Percentiles rank a stretch among this genome's conserved stretches.
Evolutionary conservation across 371 early-diverging fungal species (phyloP).

Genomic region (Rhizopus delemar): DNA sequence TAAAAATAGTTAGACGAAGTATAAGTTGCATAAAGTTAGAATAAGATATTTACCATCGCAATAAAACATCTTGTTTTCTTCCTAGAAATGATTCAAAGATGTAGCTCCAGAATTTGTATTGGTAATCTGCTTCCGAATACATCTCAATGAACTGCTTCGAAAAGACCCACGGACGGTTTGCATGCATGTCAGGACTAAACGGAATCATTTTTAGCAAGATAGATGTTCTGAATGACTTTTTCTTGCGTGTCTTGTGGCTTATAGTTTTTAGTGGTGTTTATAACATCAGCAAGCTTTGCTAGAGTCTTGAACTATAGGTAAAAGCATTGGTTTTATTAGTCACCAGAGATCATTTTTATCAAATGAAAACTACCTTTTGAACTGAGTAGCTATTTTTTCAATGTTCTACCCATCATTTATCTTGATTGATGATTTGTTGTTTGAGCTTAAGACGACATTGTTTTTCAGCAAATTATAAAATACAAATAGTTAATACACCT

Average conservation of each 20-base stretch:
- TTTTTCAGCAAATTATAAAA: conserved; percentile 19
- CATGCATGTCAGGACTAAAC: conserved; percentile 21
- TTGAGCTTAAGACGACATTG: conserved; percentile 12
- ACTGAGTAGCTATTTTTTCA: conserved; percentile 22
- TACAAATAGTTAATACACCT: conserved; percentile 21
- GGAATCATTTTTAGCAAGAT: conserved; percentile 15
- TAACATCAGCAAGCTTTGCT: conserved; percentile 10
- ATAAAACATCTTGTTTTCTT: conserved; percentile 17
- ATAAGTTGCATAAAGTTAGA: conserved; percentile 19
- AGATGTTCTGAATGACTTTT: conserved; percentile 8
- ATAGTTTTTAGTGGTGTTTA: conserved; percentile 9
- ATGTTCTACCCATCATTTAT: conserved; percentile 17
- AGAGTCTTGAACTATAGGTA: conserved; percentile 13
- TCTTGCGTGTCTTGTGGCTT: conserved; percentile 5
- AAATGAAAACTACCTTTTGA: conserved; percentile 20
- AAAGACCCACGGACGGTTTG: conserved; percentile 15
- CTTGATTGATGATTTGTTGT: conserved; percentile 10
- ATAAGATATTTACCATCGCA: conserved; percentile 26
- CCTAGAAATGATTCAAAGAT: conserved; percentile 25
- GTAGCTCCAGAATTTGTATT: conserved; percentile 24
- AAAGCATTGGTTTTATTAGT: conserved; percentile 23
- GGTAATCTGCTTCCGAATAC: conserved; percentile 24
- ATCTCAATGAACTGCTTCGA: conserved; percentile 18
- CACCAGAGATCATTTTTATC: conserved; percentile 24
- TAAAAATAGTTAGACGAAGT: conserved; percentile 21